A percentile compares a stretch with the other conserved stretches of the same genome.
Evolutionary conservation across 306 rosid genomes (phyloP).

Genomic region (Vigna trinervia): DNA sequence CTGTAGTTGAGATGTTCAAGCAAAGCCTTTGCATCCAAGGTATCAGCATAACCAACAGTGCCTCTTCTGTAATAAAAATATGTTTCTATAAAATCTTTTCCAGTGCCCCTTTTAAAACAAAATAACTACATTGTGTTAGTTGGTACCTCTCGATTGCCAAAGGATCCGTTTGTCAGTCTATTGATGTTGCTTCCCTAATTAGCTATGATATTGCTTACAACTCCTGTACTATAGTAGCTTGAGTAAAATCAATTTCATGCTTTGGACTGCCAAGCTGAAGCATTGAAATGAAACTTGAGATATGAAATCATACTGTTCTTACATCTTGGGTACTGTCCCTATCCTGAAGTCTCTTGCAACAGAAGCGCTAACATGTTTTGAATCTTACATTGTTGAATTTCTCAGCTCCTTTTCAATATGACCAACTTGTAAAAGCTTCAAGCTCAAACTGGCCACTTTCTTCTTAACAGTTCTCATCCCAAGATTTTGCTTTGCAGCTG

Average conservation of each 20-base stretch:
- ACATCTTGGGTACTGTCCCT: background rate
- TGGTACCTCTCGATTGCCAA: conserved; percentile 19
- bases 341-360: background rate
- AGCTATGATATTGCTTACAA: background rate
- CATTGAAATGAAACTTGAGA: conserved; percentile 14
- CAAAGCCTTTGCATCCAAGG: background rate
- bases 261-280: conserved; percentile 19
- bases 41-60: background rate
- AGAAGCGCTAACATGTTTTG: background rate
- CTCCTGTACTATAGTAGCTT: background rate
- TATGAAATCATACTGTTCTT: background rate
- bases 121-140: background rate
- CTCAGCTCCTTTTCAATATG: conserved; percentile 1
- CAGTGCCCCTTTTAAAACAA: conserved; percentile 8
- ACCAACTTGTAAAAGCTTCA: background rate
- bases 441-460: background rate
- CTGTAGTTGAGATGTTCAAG: background rate
- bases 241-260: background rate
- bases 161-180: conserved; percentile 13
- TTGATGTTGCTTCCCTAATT: conserved; percentile 1
- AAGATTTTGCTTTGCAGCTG: background rate
- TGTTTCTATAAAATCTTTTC: background rate
- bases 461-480: background rate
- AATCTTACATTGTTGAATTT: conserved; percentile 1
- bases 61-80: background rate